phyloP scores from a whole-genome alignment of 1,284 basidiomycete genomes.

The Ustilago nuda region DNA sequence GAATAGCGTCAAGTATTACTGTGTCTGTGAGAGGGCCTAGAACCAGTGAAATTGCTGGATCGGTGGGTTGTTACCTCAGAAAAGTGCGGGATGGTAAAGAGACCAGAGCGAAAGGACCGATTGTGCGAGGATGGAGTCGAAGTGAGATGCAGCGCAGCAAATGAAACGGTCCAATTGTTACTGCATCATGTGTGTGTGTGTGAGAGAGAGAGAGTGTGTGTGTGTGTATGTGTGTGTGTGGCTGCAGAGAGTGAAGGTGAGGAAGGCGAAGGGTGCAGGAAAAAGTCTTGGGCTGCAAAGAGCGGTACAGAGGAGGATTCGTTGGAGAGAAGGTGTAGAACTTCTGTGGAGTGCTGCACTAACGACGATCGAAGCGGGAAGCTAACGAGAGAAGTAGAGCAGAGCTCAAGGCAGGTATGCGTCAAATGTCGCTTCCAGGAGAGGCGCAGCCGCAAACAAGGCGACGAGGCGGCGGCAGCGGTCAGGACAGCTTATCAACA shows the following conservation, averaged over 20 bases:
- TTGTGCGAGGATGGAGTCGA: neutral
- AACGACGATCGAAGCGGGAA: conserved; percentile 5
- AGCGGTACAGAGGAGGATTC: neutral
- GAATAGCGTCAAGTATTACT: neutral
- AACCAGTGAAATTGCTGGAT: neutral
- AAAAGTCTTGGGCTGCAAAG: neutral
- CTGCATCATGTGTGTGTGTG: conserved; percentile 19
- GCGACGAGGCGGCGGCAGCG: neutral
- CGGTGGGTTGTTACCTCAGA: neutral
- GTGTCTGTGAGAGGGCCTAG: neutral
- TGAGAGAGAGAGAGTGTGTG: neutral
- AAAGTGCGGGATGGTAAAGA: neutral
- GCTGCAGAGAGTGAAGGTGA: neutral
- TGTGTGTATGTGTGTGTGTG: conserved; percentile 2
- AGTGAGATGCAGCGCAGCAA: conserved; percentile 13
- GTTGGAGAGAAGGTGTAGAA: neutral
- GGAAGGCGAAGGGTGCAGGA: neutral
- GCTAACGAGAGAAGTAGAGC: neutral
- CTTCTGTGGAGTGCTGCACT: conserved; percentile 2
- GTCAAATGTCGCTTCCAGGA: conserved; percentile 5
- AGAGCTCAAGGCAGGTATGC: neutral
- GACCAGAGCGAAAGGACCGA: neutral
- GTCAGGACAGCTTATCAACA: neutral
- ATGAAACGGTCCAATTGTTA: conserved; percentile 11
- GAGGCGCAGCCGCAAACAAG: conserved; percentile 5